These are phyloP conservation scores for Kwoniella shandongensis DNA, from an alignment of 768 basidiomycete species.

Conservation along the genomic window DNA sequence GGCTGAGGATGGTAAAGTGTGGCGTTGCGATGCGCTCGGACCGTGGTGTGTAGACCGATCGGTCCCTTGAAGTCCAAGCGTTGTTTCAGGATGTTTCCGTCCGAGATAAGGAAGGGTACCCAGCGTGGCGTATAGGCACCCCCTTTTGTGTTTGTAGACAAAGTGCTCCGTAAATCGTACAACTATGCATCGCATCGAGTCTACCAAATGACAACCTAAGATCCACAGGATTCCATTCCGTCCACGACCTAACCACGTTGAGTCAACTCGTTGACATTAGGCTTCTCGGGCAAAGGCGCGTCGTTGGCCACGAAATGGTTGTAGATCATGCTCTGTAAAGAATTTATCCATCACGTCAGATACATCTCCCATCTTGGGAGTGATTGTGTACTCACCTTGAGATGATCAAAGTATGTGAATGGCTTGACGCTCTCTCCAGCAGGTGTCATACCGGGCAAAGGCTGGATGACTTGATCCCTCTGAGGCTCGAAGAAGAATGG, in stretches of 20 bases:
- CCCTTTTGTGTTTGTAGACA: too few species aligned
- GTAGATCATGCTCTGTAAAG: conserved; percentile 25
- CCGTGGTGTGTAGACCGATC: too few species aligned
- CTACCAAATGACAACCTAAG: background rate
- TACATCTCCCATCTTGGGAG: background rate
- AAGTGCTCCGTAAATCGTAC: background rate
- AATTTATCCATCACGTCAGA: background rate
- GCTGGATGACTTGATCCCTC: conserved; percentile 20
- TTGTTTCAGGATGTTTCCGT: too few species aligned
- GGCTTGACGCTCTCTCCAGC: conserved; percentile 20
- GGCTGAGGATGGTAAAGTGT: too few species aligned
- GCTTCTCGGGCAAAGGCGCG: conserved; percentile 22
- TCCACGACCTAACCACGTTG: conserved; percentile 19
- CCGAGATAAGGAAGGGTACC: too few species aligned
- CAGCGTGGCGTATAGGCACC: too few species aligned
- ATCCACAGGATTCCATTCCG: too few species aligned
- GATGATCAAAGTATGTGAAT: conserved; percentile 31
- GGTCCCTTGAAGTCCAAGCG: too few species aligned
- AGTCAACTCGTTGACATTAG: conserved; percentile 26
- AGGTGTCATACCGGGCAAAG: conserved; percentile 12
- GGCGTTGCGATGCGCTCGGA: too few species aligned
- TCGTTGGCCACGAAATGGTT: conserved; percentile 27
- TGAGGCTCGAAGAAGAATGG: conserved; percentile 34
- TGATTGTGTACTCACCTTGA: conserved; percentile 17
- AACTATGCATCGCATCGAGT: background rate